These are phyloP conservation scores for Populus hybrid DNA, from an alignment of 441 rosid genomes.

Conservation along the genomic window DNA sequence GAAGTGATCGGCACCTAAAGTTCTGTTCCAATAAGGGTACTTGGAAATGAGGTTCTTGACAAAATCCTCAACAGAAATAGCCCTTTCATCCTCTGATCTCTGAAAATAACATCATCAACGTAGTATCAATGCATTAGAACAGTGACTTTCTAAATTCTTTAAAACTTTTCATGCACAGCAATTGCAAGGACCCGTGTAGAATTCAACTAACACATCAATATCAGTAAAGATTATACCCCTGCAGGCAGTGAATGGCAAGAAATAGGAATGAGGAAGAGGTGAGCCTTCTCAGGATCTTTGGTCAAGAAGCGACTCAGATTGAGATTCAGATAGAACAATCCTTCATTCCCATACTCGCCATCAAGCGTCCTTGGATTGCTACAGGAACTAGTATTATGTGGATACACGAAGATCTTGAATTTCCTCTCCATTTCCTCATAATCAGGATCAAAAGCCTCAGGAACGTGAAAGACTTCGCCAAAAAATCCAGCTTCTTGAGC, in stretches of 20 bases:
- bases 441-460: not conserved
- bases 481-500: not conserved
- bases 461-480: not conserved
- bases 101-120: not conserved
- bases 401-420: not conserved
- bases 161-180: too few species aligned
- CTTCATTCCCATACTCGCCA: not conserved
- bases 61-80: not conserved
- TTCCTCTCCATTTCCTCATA: not conserved
- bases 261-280: not conserved
- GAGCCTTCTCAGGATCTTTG: not conserved
- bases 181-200: not conserved
- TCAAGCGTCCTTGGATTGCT: not conserved
- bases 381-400: not conserved
- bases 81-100: not conserved
- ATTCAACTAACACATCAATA: not conserved
- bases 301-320: not conserved
- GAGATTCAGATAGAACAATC: not conserved
- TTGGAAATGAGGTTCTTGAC: not conserved
- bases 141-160: too few species aligned
- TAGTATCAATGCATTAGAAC: not conserved
- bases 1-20: not conserved
- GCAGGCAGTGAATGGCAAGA: not conserved
- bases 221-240: not conserved
- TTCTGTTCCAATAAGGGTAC: conserved; percentile 1